These are phyloP conservation scores for Hypsizygus marmoreus DNA, from an alignment of 768 basidiomycete genomes.

Conservation along the genomic window DNA sequence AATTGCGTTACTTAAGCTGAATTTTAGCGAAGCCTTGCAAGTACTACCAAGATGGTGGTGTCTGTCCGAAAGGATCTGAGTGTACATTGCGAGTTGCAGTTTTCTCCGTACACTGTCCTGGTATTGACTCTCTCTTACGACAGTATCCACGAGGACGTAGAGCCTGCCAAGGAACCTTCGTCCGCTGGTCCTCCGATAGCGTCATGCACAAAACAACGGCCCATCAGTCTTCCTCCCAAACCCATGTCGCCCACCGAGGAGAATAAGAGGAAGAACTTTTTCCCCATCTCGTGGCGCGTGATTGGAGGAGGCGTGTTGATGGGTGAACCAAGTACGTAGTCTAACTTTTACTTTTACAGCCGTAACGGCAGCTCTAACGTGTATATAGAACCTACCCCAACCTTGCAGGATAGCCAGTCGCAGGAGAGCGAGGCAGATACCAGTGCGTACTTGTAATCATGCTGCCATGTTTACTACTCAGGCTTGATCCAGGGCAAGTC, in stretches of 20 bases:
- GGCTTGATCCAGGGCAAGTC: slow-evolving; percentile 1
- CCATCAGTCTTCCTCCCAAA: slow-evolving; percentile 19
- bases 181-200: slow-evolving; percentile 9
- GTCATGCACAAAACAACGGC: too few relatives aligned
- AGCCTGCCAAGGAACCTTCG: slow-evolving; percentile 16
- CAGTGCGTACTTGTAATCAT: background rate
- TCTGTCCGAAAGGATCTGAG: slow-evolving; percentile 52
- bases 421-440: too few relatives aligned
- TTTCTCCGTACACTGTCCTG: slow-evolving; percentile 4
- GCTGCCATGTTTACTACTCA: background rate
- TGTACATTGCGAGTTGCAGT: slow-evolving; percentile 68
- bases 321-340: slow-evolving; percentile 33
- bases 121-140: slow-evolving; percentile 6
- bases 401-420: background rate
- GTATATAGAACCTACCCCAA: background rate
- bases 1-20: background rate
- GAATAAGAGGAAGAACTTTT: slow-evolving; percentile 48
- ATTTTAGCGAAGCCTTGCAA: slow-evolving; percentile 64
- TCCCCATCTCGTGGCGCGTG: slow-evolving; percentile 74
- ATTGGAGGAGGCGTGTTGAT: slow-evolving; percentile 79
- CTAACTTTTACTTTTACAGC: background rate
- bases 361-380: background rate
- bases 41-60: slow-evolving; percentile 46
- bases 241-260: slow-evolving; percentile 31
- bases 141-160: slow-evolving; percentile 50